Percentiles rank a stretch among this genome's conserved stretches.
Evolutionary conservation across 106 monocot species (phyloP).

Genomic region (Apostasia ramifera): DNA sequence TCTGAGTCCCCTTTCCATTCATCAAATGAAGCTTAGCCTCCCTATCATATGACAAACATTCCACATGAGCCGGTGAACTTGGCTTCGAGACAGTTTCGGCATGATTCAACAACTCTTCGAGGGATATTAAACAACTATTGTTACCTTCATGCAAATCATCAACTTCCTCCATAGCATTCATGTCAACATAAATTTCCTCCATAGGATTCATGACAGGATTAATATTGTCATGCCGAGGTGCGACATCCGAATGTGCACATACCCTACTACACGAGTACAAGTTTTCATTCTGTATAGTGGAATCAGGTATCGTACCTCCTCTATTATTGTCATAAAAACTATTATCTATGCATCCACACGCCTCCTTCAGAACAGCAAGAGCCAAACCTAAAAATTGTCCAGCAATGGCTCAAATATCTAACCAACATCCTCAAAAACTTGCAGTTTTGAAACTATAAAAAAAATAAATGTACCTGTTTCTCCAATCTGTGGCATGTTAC

Average conservation of each 20-base stretch:
- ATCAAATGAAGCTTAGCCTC: not conserved
- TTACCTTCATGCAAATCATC: slow-evolving; percentile 3
- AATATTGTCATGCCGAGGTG: not conserved
- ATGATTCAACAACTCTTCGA: slow-evolving; percentile 4
- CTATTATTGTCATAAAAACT: not conserved
- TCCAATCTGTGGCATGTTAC: slow-evolving; percentile 11
- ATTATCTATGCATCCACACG: not conserved
- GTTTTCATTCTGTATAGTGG: slow-evolving; percentile 8
- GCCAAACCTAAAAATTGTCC: slow-evolving; percentile 10
- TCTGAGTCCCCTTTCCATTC: slow-evolving; percentile 6
- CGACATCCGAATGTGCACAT: not conserved
- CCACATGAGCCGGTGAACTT: not conserved
- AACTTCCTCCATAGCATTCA: not conserved
- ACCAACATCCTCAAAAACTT: not conserved
- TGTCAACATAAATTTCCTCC: not conserved
- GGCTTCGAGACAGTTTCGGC: not conserved
- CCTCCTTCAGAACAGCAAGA: not conserved
- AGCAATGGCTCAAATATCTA: not conserved
- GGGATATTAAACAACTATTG: slow-evolving; percentile 7
- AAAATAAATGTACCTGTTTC: slow-evolving; percentile 11
- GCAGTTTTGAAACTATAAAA: not conserved
- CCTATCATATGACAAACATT: slow-evolving; percentile 5
- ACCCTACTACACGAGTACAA: not conserved
- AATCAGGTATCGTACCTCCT: not conserved
- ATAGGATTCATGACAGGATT: not conserved